phyloP scores from a whole-genome alignment of 768 basidiomycete genomes.

The Leccinum obscurum region DNA sequence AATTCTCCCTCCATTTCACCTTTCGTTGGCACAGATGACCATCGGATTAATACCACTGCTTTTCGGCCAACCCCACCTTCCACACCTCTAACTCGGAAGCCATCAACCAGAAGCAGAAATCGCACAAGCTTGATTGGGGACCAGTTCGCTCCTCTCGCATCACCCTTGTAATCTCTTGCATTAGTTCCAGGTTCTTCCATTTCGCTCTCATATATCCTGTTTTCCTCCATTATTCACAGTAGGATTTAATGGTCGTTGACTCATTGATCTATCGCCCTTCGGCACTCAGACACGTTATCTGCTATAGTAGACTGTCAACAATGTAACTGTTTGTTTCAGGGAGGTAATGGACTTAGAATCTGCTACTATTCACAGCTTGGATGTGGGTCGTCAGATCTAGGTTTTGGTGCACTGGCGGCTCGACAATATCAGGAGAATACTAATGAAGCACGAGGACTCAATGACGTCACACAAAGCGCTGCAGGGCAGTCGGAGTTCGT shows the following conservation, averaged over 20 bases:
- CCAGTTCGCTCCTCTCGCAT: constrained; percentile 23
- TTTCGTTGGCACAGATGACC: constrained; percentile 33
- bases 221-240: background rate
- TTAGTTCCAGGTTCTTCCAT: constrained; percentile 3
- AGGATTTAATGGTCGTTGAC: constrained; percentile 2
- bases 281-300: constrained; percentile 1
- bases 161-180: constrained; percentile 14
- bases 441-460: no score
- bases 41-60: constrained; percentile 42
- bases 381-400: background rate
- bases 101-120: constrained; percentile 58
- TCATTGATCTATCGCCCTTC: background rate
- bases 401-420: no score
- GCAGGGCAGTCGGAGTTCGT: background rate
- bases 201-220: constrained; percentile 5
- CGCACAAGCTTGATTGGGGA: constrained; percentile 45
- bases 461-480: background rate
- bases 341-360: background rate
- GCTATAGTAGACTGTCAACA: constrained; percentile 10
- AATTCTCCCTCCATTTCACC: constrained; percentile 28
- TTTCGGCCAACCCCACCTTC: constrained; percentile 17
- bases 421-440: no score
- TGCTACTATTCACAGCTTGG: background rate
- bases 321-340: background rate
- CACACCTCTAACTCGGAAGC: constrained; percentile 68